A percentile compares a stretch with the other conserved stretches of the same genome.
These are phyloP conservation scores for Coemansia sp. DNA, from an alignment of 192 early-diverging fungal species.

Conservation along the genomic window DNA sequence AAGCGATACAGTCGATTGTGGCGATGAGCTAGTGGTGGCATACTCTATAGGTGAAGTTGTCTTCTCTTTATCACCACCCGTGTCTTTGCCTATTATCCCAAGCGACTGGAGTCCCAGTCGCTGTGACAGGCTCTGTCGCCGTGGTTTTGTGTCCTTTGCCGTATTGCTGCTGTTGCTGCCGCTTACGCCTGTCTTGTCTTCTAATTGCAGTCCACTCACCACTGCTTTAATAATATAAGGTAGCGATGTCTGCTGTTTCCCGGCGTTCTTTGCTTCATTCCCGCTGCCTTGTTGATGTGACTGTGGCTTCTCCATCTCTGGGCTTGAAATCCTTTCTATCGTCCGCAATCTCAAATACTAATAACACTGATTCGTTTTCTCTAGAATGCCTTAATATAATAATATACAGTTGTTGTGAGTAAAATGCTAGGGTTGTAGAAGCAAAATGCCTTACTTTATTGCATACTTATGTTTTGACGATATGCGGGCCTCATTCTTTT, in stretches of 20 bases:
- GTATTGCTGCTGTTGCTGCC: neutral
- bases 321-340: neutral
- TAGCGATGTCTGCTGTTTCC: neutral
- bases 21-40: neutral
- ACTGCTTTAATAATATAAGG: constrained; percentile 31
- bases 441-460: no score
- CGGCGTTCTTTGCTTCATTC: neutral
- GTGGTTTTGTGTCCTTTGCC: constrained; percentile 7
- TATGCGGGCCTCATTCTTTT: no score
- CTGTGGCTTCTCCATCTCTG: neutral
- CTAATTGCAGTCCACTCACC: constrained; percentile 24
- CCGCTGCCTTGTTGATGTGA: neutral
- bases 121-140: constrained; percentile 49
- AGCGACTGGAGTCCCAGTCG: constrained; percentile 35
- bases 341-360: neutral
- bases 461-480: no score
- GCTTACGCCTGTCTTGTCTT: neutral
- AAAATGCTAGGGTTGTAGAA: no score
- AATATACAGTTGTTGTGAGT: neutral
- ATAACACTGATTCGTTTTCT: no score
- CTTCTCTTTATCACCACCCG: neutral
- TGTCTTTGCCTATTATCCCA: neutral
- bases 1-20: constrained; percentile 1
- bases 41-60: neutral
- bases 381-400: neutral